Base-by-base conservation (phyloP, 202 grass and related monocot species). In the Setaria italica region DNA sequence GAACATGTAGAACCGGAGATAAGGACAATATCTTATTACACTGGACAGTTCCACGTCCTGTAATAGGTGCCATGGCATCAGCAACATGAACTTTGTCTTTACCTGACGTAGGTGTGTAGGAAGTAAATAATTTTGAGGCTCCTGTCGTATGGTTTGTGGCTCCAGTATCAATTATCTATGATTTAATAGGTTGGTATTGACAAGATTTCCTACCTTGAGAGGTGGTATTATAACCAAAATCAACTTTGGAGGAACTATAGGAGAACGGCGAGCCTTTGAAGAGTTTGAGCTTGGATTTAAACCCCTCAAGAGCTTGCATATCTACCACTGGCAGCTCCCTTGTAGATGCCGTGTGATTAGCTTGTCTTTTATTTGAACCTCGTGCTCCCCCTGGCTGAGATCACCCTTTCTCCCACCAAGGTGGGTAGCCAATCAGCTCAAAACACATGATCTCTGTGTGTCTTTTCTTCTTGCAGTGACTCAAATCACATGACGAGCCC, bases 31-130 rank as follows among this genome's bases (percentile, higher is more conserved):
- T 34, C 7, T 60, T 60, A 19, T 20, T 60, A 19, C 57, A 60
- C n/a, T 11, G 6, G 1, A 64, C 12, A 16, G 4, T 34, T 64
- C 30, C 62, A 64, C 1, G 11, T 3, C 62, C 30, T 7, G 5
- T 64, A 5, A 34, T 64, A 35, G 46, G 46, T 15, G 6, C 70
- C 46, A 33, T 50, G 57, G 57, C 57, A 60, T 60, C n/a, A 4
- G 56, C 75, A 62, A 62, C 75, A 17, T 21, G 54, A 0, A 78
- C 41, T 11, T 63, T 78, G 25, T 78, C 73, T 16, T 76, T 76
- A 57, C 51, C 51, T 13, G 53, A 21, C n/a, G 16, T 41, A n/a
- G 33, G 49, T 0, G 29, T 76, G 3, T 76, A 42, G 7, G 30
- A 54, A 35, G 51, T 21, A 1, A 58, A 76, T 3, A 58, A 13